Conservation (phyloP, 208 protist genomes). For the Crithidia acanthocephali region DNA sequence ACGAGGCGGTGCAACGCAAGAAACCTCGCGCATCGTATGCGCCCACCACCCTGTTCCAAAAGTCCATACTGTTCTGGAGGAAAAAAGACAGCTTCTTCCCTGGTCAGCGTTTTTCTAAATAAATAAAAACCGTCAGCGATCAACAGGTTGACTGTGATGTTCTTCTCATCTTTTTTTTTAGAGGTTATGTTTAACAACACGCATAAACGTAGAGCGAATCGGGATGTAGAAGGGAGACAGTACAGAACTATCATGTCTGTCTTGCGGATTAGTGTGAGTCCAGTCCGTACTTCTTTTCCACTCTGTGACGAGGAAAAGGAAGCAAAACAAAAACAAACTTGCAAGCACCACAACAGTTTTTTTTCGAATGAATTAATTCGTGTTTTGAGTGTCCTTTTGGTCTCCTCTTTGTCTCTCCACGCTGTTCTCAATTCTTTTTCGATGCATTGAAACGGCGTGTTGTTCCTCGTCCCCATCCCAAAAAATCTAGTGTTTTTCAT, state of each 20-base stretch:
- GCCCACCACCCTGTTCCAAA: too few species aligned
- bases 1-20: too few species aligned
- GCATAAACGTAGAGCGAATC: not conserved
- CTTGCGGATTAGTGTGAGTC: too few species aligned
- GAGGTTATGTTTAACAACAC: not conserved
- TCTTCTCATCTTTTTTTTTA: not conserved
- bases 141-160: too few species aligned
- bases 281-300: not conserved
- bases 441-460: not conserved
- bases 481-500: not conserved
- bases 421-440: constrained; percentile 5
- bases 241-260: not conserved
- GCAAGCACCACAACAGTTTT: not conserved
- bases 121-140: too few species aligned
- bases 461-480: not conserved
- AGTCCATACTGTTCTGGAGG: too few species aligned
- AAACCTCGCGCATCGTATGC: too few species aligned
- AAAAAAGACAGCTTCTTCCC: too few species aligned
- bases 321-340: not conserved
- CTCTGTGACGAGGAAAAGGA: not conserved
- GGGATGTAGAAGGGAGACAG: constrained; percentile 1
- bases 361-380: not conserved
- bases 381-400: not conserved
- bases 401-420: not conserved
- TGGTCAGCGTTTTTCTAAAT: too few species aligned